Percentiles rank a stretch among this genome's conserved stretches.
Conservation (phyloP, 2,329 filamentous ascomycete genomes). For the Pyrenochaeta sp. region DNA sequence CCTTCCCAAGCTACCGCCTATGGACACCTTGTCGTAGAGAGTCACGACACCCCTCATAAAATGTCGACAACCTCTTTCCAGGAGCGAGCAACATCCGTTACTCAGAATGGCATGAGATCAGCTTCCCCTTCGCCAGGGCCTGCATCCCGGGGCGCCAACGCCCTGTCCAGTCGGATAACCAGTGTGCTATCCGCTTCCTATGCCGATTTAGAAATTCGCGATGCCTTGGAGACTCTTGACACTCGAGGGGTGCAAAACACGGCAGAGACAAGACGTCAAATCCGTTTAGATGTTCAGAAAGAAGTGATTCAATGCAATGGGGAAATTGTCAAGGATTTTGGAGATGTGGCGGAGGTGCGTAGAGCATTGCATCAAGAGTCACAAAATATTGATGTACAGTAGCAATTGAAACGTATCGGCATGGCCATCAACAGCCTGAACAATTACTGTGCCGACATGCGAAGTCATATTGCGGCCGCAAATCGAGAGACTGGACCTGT, state of each 20-base stretch:
- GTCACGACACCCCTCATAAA: conserved; percentile 24
- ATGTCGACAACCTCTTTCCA: conserved; percentile 46
- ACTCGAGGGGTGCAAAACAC: conserved; percentile 75
- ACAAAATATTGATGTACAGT: conserved; percentile 33
- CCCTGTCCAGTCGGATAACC: conserved; percentile 82
- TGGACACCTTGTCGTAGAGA: conserved; percentile 19
- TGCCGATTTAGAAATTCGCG: conserved; percentile 88
- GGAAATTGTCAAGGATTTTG: conserved; percentile 86
- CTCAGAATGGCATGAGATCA: conserved; percentile 40
- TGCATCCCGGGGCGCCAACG: conserved; percentile 60
- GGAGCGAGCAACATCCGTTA: conserved; percentile 35
- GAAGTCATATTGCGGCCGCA: conserved; percentile 76
- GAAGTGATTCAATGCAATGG: conserved; percentile 95
- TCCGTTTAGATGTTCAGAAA: conserved; percentile 85
- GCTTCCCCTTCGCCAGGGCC: conserved; percentile 31
- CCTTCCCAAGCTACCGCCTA: conserved; percentile 19
- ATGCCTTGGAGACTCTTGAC: conserved; percentile 82
- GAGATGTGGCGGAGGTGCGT: conserved; percentile 81
- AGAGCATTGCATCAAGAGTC: background rate
- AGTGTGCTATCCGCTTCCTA: conserved; percentile 90
- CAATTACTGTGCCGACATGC: conserved; percentile 80
- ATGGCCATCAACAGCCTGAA: conserved; percentile 80
- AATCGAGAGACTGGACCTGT: conserved; percentile 77
- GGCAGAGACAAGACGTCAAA: conserved; percentile 77
- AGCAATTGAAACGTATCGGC: conserved; percentile 90